These are phyloP conservation scores for Globomyces sp. DNA, from an alignment of 371 early-diverging fungal species.

Conservation along the genomic window DNA sequence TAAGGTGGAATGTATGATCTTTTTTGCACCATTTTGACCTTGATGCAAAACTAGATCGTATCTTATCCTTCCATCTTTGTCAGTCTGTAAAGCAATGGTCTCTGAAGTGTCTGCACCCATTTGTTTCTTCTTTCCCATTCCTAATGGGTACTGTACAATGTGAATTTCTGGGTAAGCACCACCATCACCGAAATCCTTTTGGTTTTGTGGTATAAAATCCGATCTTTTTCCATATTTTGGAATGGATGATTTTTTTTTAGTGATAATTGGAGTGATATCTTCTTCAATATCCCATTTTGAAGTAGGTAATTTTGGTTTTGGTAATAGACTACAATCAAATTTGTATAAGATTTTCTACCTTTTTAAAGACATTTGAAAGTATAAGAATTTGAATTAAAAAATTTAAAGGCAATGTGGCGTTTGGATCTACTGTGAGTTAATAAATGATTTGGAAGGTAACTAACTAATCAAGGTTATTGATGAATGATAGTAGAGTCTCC, in stretches of 20 bases:
- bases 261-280: neutral
- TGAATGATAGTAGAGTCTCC: too few species aligned
- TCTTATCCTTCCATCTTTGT: conserved; percentile 82
- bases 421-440: too few species aligned
- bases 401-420: too few species aligned
- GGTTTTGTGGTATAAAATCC: conserved; percentile 5
- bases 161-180: conserved; percentile 95
- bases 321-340: neutral
- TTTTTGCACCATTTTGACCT: conserved; percentile 62
- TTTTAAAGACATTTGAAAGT: too few species aligned
- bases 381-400: too few species aligned
- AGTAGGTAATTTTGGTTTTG: conserved; percentile 11
- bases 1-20: conserved; percentile 75
- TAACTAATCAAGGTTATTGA: too few species aligned
- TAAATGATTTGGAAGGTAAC: too few species aligned
- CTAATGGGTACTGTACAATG: conserved; percentile 86
- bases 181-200: conserved; percentile 90
- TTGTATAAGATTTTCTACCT: too few species aligned
- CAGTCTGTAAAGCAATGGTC: conserved; percentile 84
- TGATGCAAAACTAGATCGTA: conserved; percentile 83
- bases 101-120: conserved; percentile 31
- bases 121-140: conserved; percentile 79
- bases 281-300: conserved; percentile 8
- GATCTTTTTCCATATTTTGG: conserved; percentile 5
- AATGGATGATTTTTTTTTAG: neutral